Evolutionary conservation across 805 yeast genomes (phyloP).

Genomic region (Lachancea mirantina): DNA sequence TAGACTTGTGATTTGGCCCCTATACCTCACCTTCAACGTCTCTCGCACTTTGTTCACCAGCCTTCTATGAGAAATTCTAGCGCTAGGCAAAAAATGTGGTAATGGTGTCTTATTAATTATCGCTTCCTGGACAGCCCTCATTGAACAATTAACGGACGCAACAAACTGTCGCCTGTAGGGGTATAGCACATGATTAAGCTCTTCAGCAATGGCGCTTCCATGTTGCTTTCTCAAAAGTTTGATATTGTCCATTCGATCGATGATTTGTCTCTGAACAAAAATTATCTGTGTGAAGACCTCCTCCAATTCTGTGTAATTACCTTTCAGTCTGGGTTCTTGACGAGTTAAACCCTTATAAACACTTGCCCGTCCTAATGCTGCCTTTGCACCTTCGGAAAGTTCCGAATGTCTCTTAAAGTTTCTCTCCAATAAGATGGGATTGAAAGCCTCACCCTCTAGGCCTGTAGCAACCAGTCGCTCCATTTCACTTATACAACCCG

Average conservation of each 20-base stretch:
- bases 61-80: conserved; percentile 41
- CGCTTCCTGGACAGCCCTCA: conserved; percentile 40
- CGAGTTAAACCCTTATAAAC: conserved; percentile 35
- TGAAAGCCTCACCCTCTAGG: conserved; percentile 31
- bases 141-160: conserved; percentile 34
- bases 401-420: conserved; percentile 30
- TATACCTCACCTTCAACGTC: conserved; percentile 27
- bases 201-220: conserved; percentile 43
- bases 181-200: conserved; percentile 34
- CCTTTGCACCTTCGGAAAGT: conserved; percentile 33
- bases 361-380: conserved; percentile 36
- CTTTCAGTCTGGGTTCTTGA: conserved; percentile 45
- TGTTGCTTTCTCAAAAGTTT: conserved; percentile 36
- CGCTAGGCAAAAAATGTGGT: conserved; percentile 46
- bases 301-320: conserved; percentile 35
- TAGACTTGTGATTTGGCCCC: conserved; percentile 10
- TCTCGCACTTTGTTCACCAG: conserved; percentile 38
- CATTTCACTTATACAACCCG: conserved; percentile 36
- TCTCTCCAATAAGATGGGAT: conserved; percentile 24
- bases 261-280: conserved; percentile 38
- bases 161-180: conserved; percentile 40
- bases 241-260: conserved; percentile 42
- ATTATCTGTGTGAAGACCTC: conserved; percentile 39
- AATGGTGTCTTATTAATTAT: conserved; percentile 39
- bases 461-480: conserved; percentile 36